These are phyloP conservation scores for Cantharellus anzutake DNA, from an alignment of 768 basidiomycete species.

Conservation along the genomic window DNA sequence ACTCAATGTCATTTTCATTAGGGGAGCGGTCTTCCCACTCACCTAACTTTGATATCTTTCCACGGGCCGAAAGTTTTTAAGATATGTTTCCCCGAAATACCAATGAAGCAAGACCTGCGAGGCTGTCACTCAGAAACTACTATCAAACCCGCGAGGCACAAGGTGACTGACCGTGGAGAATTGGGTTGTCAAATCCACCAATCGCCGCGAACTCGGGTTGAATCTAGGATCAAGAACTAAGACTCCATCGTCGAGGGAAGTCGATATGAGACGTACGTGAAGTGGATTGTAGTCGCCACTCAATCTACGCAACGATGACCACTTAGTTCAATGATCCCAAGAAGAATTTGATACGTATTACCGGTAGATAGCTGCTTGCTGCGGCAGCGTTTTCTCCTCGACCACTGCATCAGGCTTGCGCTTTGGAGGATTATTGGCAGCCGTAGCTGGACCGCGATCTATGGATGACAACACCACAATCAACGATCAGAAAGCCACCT, in stretches of 20 bases:
- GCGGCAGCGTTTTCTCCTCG: slow-evolving; percentile 68
- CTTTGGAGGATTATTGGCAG: slow-evolving; percentile 60
- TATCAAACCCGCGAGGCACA: neutral
- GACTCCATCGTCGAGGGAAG: neutral
- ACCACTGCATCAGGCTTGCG: slow-evolving; percentile 68
- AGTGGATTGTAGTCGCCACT: slow-evolving; percentile 88
- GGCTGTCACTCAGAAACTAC: neutral
- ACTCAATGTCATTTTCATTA: neutral
- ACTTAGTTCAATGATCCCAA: neutral
- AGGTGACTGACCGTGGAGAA: slow-evolving; percentile 37
- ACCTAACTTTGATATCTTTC: slow-evolving; percentile 92
- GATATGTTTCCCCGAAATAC: slow-evolving; percentile 84
- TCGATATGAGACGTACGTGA: slow-evolving; percentile 33
- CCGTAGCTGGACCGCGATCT: slow-evolving; percentile 86
- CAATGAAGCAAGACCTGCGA: slow-evolving; percentile 69
- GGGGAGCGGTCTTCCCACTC: slow-evolving; percentile 11
- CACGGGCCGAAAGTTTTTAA: slow-evolving; percentile 68
- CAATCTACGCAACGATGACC: slow-evolving; percentile 26
- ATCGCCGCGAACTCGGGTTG: slow-evolving; percentile 85
- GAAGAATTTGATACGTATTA: slow-evolving; percentile 15
- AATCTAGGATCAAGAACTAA: slow-evolving; percentile 31
- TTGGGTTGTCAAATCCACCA: slow-evolving; percentile 87
- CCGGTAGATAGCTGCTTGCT: slow-evolving; percentile 89
- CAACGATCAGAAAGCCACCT: neutral
- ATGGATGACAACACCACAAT: neutral